A percentile compares a stretch with the other conserved stretches of the same genome.
Conservation (phyloP, 805 yeast species). For the Pichia californica region DNA sequence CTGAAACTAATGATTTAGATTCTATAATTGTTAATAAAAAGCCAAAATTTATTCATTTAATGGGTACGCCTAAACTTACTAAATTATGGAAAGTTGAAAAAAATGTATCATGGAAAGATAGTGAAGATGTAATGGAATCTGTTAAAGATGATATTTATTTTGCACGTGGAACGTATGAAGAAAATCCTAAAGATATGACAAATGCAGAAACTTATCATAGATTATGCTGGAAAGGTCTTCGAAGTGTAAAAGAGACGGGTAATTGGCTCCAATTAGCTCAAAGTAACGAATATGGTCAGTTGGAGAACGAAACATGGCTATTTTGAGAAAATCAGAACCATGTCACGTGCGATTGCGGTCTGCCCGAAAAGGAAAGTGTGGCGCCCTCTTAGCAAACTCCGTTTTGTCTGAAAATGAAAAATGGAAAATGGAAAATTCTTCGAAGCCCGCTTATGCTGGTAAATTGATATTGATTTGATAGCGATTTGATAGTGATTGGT, state of each 20-base stretch:
- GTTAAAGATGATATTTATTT: slow-evolving; percentile 27
- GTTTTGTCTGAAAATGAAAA: no score
- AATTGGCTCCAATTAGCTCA: not conserved
- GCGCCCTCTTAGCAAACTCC: not conserved
- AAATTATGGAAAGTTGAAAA: slow-evolving; percentile 24
- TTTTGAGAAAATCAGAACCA: no score
- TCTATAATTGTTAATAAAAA: slow-evolving; percentile 12
- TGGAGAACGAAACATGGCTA: not conserved
- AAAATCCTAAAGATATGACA: not conserved
- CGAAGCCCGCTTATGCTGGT: not conserved
- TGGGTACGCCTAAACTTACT: slow-evolving; percentile 27
- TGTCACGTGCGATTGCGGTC: no score
- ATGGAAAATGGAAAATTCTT: not conserved
- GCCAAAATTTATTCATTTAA: slow-evolving; percentile 18
- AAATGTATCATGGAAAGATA: slow-evolving; percentile 12
- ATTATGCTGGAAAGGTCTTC: slow-evolving; percentile 23
- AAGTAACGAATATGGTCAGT: slow-evolving; percentile 1
- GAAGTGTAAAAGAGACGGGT: slow-evolving; percentile 14
- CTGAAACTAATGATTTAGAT: not conserved
- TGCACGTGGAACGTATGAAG: slow-evolving; percentile 15
- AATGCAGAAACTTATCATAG: slow-evolving; percentile 14
- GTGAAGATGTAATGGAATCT: slow-evolving; percentile 17
- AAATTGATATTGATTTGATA: no score
- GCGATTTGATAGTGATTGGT: no score
- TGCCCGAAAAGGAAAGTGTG: not conserved